Evolutionary conservation across 805 yeast genomes (phyloP).

Genomic region (Kurtzmaniella fragi): DNA sequence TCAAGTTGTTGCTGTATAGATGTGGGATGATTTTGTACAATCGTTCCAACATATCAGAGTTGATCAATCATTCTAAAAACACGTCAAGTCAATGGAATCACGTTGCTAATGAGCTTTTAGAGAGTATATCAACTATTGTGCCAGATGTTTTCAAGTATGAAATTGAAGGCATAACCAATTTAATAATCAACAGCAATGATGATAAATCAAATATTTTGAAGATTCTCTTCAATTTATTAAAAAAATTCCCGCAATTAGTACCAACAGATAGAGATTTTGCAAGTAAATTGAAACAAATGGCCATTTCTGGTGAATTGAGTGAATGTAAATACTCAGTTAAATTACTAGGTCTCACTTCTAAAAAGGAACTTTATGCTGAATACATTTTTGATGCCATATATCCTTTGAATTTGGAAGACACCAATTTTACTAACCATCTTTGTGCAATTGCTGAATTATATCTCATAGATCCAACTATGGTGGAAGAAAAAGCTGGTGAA

Average conservation of each 20-base stretch:
- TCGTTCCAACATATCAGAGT: slow-evolving; percentile 53
- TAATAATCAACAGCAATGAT: slow-evolving; percentile 21
- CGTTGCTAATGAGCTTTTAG: slow-evolving; percentile 50
- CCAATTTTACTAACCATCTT: slow-evolving; percentile 49
- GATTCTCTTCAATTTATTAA: slow-evolving; percentile 56
- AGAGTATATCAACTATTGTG: slow-evolving; percentile 50
- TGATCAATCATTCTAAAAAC: slow-evolving; percentile 45
- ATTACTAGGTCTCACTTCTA: slow-evolving; percentile 45
- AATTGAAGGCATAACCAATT: slow-evolving; percentile 42
- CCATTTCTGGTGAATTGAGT: slow-evolving; percentile 47
- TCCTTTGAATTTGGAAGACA: slow-evolving; percentile 42
- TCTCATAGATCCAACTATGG: slow-evolving; percentile 38
- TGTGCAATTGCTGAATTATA: slow-evolving; percentile 58
- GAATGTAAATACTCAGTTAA: slow-evolving; percentile 66
- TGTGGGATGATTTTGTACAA: slow-evolving; percentile 59
- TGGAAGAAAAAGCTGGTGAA: slow-evolving; percentile 52
- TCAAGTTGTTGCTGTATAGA: slow-evolving; percentile 58
- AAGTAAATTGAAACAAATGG: slow-evolving; percentile 41
- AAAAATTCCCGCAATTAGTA: slow-evolving; percentile 44
- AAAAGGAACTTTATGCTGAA: slow-evolving; percentile 35
- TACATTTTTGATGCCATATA: slow-evolving; percentile 38
- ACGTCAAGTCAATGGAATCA: slow-evolving; percentile 19
- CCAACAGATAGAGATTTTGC: slow-evolving; percentile 41
- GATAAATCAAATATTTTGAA: slow-evolving; percentile 41
- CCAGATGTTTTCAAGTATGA: slow-evolving; percentile 67